These are phyloP conservation scores for Solanum pinnatisectum DNA, from an alignment of 257 asterid genomes.

Conservation along the genomic window DNA sequence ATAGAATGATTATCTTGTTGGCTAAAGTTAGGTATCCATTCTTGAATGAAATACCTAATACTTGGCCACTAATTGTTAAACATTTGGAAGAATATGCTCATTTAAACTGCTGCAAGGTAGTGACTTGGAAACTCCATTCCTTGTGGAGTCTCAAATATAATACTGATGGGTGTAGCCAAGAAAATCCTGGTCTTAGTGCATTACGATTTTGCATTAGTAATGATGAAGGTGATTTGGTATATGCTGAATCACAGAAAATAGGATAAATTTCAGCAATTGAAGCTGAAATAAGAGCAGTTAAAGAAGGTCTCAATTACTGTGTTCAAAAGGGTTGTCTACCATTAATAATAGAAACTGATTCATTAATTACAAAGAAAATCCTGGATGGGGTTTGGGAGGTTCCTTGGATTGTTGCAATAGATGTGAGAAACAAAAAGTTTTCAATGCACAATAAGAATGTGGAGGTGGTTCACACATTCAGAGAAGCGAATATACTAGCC, in stretches of 20 bases:
- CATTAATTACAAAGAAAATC: neutral
- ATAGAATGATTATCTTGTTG: too few relatives aligned
- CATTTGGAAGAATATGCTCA: neutral
- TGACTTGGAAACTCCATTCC: neutral
- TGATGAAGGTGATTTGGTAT: neutral
- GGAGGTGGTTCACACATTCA: too few relatives aligned
- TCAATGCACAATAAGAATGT: neutral
- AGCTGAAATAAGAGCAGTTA: too few relatives aligned
- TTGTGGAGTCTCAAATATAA: neutral
- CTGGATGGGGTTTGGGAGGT: neutral
- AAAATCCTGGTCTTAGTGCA: neutral
- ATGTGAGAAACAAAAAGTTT: neutral
- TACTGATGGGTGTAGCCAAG: neutral
- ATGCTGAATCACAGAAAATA: too few relatives aligned
- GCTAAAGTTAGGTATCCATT: neutral
- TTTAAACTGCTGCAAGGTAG: neutral
- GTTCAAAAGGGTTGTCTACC: too few relatives aligned
- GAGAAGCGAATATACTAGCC: too few relatives aligned
- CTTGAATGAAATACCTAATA: neutral
- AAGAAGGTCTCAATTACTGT: too few relatives aligned
- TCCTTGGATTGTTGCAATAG: neutral
- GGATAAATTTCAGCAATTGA: too few relatives aligned
- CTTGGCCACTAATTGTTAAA: neutral
- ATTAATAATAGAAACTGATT: too few relatives aligned
- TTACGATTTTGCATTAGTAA: too few relatives aligned